Evolutionary conservation across 441 rosid genomes (phyloP).

Genomic region (Cnidoscolus chayamansa): DNA sequence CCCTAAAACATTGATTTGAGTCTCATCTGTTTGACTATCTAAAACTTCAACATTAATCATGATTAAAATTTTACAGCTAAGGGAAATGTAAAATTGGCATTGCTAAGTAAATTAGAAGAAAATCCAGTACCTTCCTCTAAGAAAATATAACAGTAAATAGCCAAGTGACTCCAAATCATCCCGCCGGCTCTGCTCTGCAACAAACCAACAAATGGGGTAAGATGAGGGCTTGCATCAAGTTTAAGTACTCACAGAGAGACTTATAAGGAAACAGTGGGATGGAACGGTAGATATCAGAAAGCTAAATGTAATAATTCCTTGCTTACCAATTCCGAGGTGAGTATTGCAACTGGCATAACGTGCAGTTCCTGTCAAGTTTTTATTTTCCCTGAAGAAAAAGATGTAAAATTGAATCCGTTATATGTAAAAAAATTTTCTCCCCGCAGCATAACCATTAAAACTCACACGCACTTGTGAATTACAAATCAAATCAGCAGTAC

Average conservation of each 20-base stretch:
- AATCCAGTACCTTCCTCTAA: constrained; percentile 53
- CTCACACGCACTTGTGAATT: neutral
- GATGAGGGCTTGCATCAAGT: constrained; percentile 2
- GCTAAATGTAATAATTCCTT: constrained; percentile 5
- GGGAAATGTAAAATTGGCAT: neutral
- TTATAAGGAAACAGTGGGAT: too few species aligned
- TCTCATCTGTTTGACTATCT: neutral
- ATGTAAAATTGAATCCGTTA: neutral
- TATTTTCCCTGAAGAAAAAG: constrained; percentile 48
- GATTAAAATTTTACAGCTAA: constrained; percentile 2
- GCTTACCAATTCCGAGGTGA: constrained; percentile 64
- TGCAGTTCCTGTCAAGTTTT: constrained; percentile 65
- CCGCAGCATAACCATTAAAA: neutral
- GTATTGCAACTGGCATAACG: constrained; percentile 68
- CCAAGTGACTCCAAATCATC: constrained; percentile 73
- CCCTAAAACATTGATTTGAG: neutral
- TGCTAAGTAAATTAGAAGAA: neutral
- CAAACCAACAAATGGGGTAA: constrained; percentile 3
- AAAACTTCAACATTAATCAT: constrained; percentile 1
- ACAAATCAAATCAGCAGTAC: neutral
- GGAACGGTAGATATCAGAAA: neutral
- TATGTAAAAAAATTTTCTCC: neutral
- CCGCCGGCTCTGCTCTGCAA: constrained; percentile 57
- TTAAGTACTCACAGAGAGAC: neutral
- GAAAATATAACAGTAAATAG: constrained; percentile 51